Percentiles rank a stretch among this genome's conserved stretches.
Evolutionary conservation across 2,329 filamentous ascomycete species (phyloP).

Genomic region (Colletotrichum sp.): DNA sequence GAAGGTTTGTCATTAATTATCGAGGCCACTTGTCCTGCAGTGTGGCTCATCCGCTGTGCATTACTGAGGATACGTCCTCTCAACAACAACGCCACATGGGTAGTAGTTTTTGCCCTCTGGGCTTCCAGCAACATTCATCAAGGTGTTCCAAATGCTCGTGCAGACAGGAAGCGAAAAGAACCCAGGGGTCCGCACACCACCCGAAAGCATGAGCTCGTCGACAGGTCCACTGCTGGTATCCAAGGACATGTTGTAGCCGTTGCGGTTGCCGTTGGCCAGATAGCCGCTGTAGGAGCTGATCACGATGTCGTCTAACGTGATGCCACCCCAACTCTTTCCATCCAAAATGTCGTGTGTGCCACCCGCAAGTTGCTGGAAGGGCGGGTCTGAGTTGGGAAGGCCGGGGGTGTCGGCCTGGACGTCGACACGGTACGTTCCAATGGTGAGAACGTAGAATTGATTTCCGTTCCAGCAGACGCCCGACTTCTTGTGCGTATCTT

Average conservation of each 20-base stretch:
- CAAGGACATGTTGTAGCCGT: not conserved
- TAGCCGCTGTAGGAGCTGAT: not conserved
- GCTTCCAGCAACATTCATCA: not conserved
- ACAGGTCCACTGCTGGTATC: not conserved
- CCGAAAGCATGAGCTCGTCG: not conserved
- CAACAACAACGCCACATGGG: not conserved
- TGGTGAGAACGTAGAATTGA: not conserved
- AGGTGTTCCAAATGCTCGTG: not conserved
- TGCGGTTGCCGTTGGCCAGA: not conserved
- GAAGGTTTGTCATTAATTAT: not conserved
- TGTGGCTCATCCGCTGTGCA: not conserved
- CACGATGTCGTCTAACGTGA: constrained; percentile 8
- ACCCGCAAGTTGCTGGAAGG: not conserved
- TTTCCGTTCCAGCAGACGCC: constrained; percentile 4
- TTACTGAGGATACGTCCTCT: not conserved
- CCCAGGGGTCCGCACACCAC: not conserved
- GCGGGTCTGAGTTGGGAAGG: not conserved
- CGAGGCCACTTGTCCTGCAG: not conserved
- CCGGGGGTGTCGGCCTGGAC: not conserved
- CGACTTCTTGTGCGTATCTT: not conserved
- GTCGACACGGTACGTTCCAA: not conserved
- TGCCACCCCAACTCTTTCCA: not conserved
- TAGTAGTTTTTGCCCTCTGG: not conserved
- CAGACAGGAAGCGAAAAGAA: constrained; percentile 3
- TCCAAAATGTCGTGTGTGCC: not conserved